Percentiles rank a stretch among this genome's conserved stretches.
Conservation (phyloP, 805 yeast species). For the Candida stauntonica region DNA sequence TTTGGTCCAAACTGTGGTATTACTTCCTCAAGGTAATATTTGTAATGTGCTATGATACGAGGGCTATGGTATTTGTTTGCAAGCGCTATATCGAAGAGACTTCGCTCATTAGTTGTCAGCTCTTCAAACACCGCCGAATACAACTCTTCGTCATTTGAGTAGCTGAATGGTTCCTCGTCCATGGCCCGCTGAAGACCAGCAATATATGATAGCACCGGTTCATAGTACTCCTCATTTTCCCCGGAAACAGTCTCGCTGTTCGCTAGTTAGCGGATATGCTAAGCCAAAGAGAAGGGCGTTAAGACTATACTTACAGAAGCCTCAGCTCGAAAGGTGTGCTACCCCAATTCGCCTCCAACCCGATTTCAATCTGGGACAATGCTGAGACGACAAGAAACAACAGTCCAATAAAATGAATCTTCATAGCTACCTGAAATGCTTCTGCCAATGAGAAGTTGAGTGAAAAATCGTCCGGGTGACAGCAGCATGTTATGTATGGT, state of each 20-base stretch:
- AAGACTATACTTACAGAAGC: constrained; percentile 22
- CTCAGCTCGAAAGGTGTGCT: constrained; percentile 26
- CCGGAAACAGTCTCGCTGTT: constrained; percentile 25
- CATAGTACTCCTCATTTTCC: constrained; percentile 22
- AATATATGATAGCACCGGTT: constrained; percentile 8
- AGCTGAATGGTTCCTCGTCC: constrained; percentile 6
- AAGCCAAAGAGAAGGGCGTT: background rate
- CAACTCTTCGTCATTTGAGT: constrained; percentile 19
- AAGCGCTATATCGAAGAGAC: constrained; percentile 24
- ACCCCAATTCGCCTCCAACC: constrained; percentile 26
- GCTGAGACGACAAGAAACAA: background rate
- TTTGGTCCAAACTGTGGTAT: constrained; percentile 25
- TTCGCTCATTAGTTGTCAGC: constrained; percentile 18
- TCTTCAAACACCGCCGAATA: constrained; percentile 15
- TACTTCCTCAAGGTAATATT: constrained; percentile 39
- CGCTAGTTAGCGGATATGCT: constrained; percentile 7
- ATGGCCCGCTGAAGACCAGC: constrained; percentile 12
- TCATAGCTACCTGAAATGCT: no score
- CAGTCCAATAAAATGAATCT: background rate
- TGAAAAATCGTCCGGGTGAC: no score
- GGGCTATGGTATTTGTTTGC: constrained; percentile 49
- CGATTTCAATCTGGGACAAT: constrained; percentile 18
- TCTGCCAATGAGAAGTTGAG: no score
- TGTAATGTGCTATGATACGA: constrained; percentile 58
- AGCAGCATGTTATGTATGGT: no score